Evolutionary conservation across 371 early-diverging fungal species (phyloP).

Genomic region (Polyrhizophydium stewartii): DNA sequence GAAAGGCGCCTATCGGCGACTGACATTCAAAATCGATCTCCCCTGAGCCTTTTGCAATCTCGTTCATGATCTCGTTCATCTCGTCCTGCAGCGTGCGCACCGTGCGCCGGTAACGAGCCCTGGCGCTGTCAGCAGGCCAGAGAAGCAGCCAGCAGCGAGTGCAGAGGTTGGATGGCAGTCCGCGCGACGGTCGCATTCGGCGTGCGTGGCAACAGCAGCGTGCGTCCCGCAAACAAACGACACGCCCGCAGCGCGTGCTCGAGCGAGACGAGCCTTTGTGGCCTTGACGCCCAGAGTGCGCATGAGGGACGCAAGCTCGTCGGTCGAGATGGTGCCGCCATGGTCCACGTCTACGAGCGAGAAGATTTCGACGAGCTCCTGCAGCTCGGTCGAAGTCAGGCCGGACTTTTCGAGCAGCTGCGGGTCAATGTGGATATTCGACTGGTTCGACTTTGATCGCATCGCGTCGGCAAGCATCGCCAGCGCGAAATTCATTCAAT

Average conservation of each 20-base stretch:
- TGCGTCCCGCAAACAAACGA: too few relatives aligned
- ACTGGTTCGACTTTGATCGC: too few relatives aligned
- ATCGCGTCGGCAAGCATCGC: too few relatives aligned
- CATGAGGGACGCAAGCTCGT: conserved; percentile 44
- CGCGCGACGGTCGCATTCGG: too few relatives aligned
- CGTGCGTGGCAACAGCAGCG: too few relatives aligned
- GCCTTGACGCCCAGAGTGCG: conserved; percentile 38
- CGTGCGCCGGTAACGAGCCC: too few relatives aligned
- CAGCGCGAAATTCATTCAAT: too few relatives aligned
- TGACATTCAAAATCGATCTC: conserved; percentile 48
- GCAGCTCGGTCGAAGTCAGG: conserved; percentile 27
- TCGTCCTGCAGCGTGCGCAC: conserved; percentile 34
- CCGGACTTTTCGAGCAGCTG: conserved; percentile 9
- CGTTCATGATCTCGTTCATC: conserved; percentile 43
- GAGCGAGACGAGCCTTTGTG: conserved; percentile 17
- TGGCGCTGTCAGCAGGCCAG: too few relatives aligned
- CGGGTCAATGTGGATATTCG: too few relatives aligned
- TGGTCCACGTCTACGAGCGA: conserved; percentile 44
- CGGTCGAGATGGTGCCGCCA: conserved; percentile 46
- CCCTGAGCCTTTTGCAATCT: conserved; percentile 39
- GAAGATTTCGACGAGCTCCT: conserved; percentile 46
- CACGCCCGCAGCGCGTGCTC: too few relatives aligned
- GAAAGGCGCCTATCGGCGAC: not conserved
- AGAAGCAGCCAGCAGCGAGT: too few relatives aligned
- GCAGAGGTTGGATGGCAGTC: too few relatives aligned